Percentiles rank a stretch among this genome's conserved stretches.
Conservation (phyloP, 257 asterid genomes). For the Dorcoceras hygrometricum region DNA sequence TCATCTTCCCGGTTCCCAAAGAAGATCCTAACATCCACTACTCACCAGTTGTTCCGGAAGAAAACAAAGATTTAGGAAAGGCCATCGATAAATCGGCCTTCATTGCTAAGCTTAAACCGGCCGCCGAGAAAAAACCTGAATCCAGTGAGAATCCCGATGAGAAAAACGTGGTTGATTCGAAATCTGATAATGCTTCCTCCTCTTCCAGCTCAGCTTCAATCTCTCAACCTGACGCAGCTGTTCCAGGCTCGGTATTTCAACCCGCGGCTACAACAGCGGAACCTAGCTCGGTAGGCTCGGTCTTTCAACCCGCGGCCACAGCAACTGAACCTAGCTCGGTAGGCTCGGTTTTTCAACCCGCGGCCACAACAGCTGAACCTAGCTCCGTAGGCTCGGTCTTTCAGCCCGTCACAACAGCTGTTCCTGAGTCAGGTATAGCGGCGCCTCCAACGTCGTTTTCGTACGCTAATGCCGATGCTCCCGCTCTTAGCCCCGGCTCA, state of each 20-base stretch:
- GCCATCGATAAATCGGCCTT: slow-evolving; percentile 21
- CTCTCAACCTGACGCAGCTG: neutral
- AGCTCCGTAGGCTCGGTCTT: neutral
- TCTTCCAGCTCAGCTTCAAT: neutral
- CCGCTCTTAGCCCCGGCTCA: neutral
- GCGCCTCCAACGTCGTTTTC: neutral
- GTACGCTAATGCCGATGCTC: neutral
- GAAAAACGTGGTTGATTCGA: no score
- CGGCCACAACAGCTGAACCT: neutral
- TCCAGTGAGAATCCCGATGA: neutral
- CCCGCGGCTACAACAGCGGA: neutral
- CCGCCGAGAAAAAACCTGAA: neutral
- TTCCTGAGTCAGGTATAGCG: neutral
- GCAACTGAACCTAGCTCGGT: neutral
- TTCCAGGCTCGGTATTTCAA: neutral
- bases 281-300: neutral
- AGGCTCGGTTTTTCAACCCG: neutral
- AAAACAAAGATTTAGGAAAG: slow-evolving; percentile 54
- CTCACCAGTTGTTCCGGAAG: slow-evolving; percentile 62
- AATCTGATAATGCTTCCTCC: neutral
- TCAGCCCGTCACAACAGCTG: neutral
- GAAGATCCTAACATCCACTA: slow-evolving; percentile 42
- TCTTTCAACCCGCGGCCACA: neutral
- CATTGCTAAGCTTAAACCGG: neutral
- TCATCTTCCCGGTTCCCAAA: slow-evolving; percentile 52